phyloP scores from a whole-genome alignment of 805 yeast genomes.

The Hanseniaspora valbyensis region DNA sequence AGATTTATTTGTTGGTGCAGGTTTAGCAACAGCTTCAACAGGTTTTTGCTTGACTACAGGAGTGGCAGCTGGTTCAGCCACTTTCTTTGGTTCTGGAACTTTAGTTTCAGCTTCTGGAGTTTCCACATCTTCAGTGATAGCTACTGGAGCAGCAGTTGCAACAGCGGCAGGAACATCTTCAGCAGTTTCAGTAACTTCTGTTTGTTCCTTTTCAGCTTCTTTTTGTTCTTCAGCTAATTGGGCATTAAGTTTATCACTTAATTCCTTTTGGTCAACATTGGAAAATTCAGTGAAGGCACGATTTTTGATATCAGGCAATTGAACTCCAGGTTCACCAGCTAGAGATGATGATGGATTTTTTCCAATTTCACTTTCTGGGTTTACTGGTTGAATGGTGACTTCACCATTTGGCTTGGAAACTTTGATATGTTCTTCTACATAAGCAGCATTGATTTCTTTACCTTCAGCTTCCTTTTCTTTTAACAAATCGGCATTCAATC shows the following conservation, averaged over 20 bases:
- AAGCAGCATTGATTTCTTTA: not conserved
- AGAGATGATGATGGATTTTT: slow-evolving; percentile 25
- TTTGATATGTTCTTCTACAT: slow-evolving; percentile 12
- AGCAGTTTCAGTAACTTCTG: slow-evolving; percentile 19
- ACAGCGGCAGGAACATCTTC: slow-evolving; percentile 17
- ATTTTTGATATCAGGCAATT: slow-evolving; percentile 28
- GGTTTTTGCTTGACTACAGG: slow-evolving; percentile 16
- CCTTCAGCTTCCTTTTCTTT: not conserved
- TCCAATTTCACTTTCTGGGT: too few relatives aligned
- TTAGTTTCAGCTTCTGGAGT: slow-evolving; percentile 26
- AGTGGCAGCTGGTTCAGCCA: slow-evolving; percentile 24
- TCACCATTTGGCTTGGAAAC: not conserved
- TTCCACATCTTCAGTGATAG: slow-evolving; percentile 23
- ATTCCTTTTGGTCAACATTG: slow-evolving; percentile 47
- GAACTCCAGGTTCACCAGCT: slow-evolving; percentile 42
- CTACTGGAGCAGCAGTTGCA: slow-evolving; percentile 25
- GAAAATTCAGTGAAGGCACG: slow-evolving; percentile 53
- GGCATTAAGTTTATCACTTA: slow-evolving; percentile 37
- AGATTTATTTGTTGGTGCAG: slow-evolving; percentile 15
- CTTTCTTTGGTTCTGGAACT: slow-evolving; percentile 17
- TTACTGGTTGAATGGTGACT: slow-evolving; percentile 9
- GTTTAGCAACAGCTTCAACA: slow-evolving; percentile 28
- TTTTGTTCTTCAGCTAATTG: slow-evolving; percentile 6
- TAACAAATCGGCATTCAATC: slow-evolving; percentile 21
- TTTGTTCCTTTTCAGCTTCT: not conserved